These are phyloP conservation scores for Wallacemonas sp. DNA, from an alignment of 208 protist species.

Conservation along the genomic window DNA sequence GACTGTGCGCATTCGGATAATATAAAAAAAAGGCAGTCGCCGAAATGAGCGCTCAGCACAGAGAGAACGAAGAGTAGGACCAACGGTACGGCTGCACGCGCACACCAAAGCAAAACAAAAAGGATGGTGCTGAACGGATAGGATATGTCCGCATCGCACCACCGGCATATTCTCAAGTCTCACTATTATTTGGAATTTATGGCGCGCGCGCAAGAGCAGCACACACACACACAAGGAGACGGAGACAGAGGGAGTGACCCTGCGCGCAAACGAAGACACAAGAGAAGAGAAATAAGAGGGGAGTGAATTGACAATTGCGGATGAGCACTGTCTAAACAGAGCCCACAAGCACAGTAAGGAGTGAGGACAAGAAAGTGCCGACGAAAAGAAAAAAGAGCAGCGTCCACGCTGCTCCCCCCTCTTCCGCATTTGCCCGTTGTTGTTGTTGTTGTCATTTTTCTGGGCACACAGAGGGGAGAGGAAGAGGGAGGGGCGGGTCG, in stretches of 20 bases:
- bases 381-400: no score
- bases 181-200: constrained; percentile 11
- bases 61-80: no score
- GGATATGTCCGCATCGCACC: not conserved
- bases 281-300: constrained; percentile 23
- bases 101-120: no score
- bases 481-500: not conserved
- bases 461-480: not conserved
- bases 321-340: not conserved
- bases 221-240: not conserved
- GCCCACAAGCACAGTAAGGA: not conserved
- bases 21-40: no score
- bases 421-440: no score
- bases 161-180: constrained; percentile 17
- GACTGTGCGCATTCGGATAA: no score
- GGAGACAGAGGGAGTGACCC: not conserved
- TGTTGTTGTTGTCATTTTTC: no score
- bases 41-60: no score
- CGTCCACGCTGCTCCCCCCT: no score
- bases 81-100: no score
- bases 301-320: no score
- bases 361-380: no score
- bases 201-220: constrained; percentile 19
- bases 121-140: not conserved
- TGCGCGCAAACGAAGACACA: constrained; percentile 9